A percentile compares a stretch with the other conserved stretches of the same genome.
phyloP scores from a whole-genome alignment of 129 eudicot species.

The Lactuca sativa region DNA sequence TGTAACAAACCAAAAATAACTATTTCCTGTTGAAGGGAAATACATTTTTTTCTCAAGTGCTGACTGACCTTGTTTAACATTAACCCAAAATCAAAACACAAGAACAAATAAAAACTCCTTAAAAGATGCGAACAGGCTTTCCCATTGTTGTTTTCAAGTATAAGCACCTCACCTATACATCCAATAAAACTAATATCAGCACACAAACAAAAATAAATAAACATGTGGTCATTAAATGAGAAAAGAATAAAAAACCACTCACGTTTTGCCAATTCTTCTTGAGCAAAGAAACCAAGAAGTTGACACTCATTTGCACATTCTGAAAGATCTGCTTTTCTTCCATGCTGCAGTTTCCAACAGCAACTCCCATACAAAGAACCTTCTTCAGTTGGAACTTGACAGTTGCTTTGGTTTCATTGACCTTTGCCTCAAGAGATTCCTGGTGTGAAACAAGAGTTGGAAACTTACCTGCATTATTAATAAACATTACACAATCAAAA shows the following conservation, averaged over 20 bases:
- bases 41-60: slow-evolving; percentile 9
- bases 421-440: slow-evolving; percentile 57
- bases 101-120: slow-evolving; percentile 19
- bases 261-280: slow-evolving; percentile 77
- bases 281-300: slow-evolving; percentile 58
- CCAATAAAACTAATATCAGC: background rate
- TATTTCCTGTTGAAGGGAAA: slow-evolving; percentile 4
- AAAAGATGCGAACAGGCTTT: slow-evolving; percentile 55
- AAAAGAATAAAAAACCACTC: slow-evolving; percentile 10
- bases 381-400: slow-evolving; percentile 65
- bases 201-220: background rate
- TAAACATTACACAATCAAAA: background rate
- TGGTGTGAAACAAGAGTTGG: slow-evolving; percentile 69
- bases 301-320: slow-evolving; percentile 75
- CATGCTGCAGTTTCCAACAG: slow-evolving; percentile 68
- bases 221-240: background rate
- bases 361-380: slow-evolving; percentile 76
- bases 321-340: slow-evolving; percentile 69
- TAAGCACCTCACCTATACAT: slow-evolving; percentile 52
- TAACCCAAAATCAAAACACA: slow-evolving; percentile 19
- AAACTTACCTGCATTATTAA: slow-evolving; percentile 48
- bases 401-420: slow-evolving; percentile 57
- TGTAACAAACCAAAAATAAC: slow-evolving; percentile 19
- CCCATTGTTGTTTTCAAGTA: slow-evolving; percentile 64
- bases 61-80: slow-evolving; percentile 2